phyloP scores from a whole-genome alignment of 768 basidiomycete genomes.

The Termitomyces sp. region DNA sequence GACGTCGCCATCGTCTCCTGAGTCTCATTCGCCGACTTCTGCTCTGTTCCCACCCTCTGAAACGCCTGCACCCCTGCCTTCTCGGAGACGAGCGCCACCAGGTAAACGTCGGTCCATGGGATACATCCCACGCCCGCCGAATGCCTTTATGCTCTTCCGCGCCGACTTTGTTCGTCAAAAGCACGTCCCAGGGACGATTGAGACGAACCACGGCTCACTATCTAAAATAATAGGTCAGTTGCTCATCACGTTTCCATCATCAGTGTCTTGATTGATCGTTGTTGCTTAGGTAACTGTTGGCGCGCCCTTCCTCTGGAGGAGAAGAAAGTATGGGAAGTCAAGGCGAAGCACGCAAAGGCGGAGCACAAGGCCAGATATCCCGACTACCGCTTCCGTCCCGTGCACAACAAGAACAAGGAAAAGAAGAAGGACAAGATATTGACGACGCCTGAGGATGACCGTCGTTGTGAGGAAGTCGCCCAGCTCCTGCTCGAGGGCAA shows the following conservation, averaged over 20 bases:
- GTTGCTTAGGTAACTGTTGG: conserved; percentile 68
- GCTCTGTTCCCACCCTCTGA: conserved; percentile 53
- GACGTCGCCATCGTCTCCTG: conserved; percentile 18
- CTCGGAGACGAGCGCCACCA: conserved; percentile 47
- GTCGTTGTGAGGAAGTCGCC: conserved; percentile 64
- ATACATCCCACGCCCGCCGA: conserved; percentile 78
- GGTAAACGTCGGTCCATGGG: conserved; percentile 54
- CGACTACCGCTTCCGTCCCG: conserved; percentile 54
- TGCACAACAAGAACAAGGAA: conserved; percentile 46
- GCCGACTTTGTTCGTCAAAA: conserved; percentile 77
- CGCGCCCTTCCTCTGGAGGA: conserved; percentile 63
- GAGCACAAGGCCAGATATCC: conserved; percentile 67
- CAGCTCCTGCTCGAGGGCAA: conserved; percentile 60
- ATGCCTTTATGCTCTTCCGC: conserved; percentile 85
- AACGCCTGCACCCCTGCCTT: conserved; percentile 27
- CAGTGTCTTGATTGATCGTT: conserved; percentile 18
- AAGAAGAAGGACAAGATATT: conserved; percentile 30
- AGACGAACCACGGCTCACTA: conserved; percentile 24
- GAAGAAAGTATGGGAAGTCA: conserved; percentile 66
- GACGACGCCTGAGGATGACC: conserved; percentile 48
- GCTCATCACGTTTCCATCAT: conserved; percentile 10
- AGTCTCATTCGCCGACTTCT: conserved; percentile 26
- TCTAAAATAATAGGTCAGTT: conserved; percentile 47
- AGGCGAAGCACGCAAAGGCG: conserved; percentile 68
- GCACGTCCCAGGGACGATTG: conserved; percentile 73